phyloP scores from a whole-genome alignment of 2,329 filamentous ascomycete genomes.

The Fusarium sp. region DNA sequence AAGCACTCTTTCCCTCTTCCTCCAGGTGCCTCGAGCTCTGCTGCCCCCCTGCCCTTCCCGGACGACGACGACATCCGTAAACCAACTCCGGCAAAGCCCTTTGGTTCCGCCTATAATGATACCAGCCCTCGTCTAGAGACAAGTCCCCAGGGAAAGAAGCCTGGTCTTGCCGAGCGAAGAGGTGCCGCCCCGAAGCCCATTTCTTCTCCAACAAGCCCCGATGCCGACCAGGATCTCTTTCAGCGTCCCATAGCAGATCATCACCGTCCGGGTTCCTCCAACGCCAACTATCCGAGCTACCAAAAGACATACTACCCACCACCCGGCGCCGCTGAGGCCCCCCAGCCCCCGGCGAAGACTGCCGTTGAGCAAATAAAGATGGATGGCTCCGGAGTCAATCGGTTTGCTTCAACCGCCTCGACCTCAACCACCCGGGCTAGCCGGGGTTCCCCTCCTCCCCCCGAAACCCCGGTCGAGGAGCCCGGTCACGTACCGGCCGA shows the following conservation, averaged over 20 bases:
- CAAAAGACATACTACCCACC: conserved; percentile 72
- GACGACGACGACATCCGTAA: conserved; percentile 72
- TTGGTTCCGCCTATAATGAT: conserved; percentile 61
- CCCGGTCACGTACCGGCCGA: conserved; percentile 78
- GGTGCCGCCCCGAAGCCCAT: conserved; percentile 85
- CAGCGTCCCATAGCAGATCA: conserved; percentile 69
- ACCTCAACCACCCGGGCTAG: conserved; percentile 93
- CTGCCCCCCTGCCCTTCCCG: conserved; percentile 76
- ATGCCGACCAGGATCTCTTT: conserved; percentile 83
- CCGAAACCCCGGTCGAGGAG: conserved; percentile 87
- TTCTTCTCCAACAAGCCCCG: conserved; percentile 83
- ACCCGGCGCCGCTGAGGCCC: conserved; percentile 56
- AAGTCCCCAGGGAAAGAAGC: conserved; percentile 67
- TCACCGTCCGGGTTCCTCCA: conserved; percentile 55
- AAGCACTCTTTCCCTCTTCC: conserved; percentile 73
- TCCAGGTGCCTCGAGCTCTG: conserved; percentile 77
- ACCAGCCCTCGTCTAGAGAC: conserved; percentile 66
- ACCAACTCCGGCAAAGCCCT: conserved; percentile 58
- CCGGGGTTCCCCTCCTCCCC: conserved; percentile 92
- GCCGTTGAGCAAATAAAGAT: conserved; percentile 45
- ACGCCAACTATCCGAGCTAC: conserved; percentile 60
- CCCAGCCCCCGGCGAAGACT: conserved; percentile 43
- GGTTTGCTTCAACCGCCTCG: conserved; percentile 85
- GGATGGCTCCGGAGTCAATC: conserved; percentile 66
- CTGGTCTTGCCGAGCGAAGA: conserved; percentile 82